phyloP scores from a whole-genome alignment of 257 asterid species.

The Solanum gracilifrons region DNA sequence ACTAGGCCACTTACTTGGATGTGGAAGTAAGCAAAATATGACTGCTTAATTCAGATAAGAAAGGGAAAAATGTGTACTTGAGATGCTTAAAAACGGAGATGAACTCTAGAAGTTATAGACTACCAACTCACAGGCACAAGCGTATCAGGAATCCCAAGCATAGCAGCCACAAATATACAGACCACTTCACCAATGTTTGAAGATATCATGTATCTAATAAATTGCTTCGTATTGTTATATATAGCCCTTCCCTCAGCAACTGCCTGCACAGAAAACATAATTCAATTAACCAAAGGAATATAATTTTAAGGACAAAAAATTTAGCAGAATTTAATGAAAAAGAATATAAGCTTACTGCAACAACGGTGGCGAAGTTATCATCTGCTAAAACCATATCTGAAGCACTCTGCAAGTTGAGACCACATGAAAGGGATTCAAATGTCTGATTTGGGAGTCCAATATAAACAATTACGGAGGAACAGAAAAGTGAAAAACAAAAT shows the following conservation, averaged over 20 bases:
- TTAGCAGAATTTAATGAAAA: not conserved
- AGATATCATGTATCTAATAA: constrained; percentile 96
- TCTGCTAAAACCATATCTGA: constrained; percentile 98
- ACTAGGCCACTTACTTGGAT: not conserved
- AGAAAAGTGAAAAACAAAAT: not conserved
- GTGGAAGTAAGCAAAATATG: not conserved
- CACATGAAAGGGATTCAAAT: not conserved
- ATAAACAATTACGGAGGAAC: not conserved
- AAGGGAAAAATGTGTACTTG: not conserved
- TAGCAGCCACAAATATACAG: constrained; percentile 96
- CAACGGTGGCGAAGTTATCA: constrained; percentile 94
- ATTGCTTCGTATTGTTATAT: constrained; percentile 91
- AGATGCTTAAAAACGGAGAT: not conserved
- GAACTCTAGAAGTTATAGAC: constrained; percentile 1
- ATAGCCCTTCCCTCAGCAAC: constrained; percentile 99
- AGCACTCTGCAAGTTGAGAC: constrained; percentile 79
- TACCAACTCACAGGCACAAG: constrained; percentile 83
- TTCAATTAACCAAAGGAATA: not conserved
- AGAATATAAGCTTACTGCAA: constrained; percentile 59
- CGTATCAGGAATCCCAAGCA: constrained; percentile 97
- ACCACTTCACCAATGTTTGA: constrained; percentile 99
- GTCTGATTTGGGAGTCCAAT: not conserved
- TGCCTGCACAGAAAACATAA: constrained; percentile 43
- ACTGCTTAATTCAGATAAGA: not conserved
- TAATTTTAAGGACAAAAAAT: not conserved